Conservation (phyloP, 2,329 filamentous ascomycete species). For the Zymoseptoria tritici region DNA sequence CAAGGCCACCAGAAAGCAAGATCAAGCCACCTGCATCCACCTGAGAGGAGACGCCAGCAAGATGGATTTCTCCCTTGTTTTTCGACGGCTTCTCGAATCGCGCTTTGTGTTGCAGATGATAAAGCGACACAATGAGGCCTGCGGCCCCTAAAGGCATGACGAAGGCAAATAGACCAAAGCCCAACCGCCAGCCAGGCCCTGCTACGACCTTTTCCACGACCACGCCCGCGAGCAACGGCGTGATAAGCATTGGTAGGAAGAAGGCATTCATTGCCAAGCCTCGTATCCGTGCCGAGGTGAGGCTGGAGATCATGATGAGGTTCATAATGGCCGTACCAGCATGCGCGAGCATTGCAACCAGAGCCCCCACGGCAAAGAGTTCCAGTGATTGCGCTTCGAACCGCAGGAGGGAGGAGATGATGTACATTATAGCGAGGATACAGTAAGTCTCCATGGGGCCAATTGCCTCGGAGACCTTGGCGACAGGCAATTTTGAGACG, state of each 20-base stretch:
- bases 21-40: conserved; percentile 35
- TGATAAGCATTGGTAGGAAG: conserved; percentile 36
- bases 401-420: conserved; percentile 34
- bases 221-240: conserved; percentile 36
- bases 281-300: conserved; percentile 36
- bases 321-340: conserved; percentile 37
- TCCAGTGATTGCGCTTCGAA: conserved; percentile 31
- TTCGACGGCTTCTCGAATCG: conserved; percentile 9
- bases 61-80: too few relatives aligned
- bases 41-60: conserved; percentile 24
- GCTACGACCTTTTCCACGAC: conserved; percentile 36
- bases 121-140: conserved; percentile 32
- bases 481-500: conserved; percentile 36
- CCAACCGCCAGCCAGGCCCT: conserved; percentile 40
- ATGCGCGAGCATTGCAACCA: conserved; percentile 33
- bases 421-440: conserved; percentile 29
- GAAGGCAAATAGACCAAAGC: conserved; percentile 39
- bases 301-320: conserved; percentile 37
- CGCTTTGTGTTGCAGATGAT: conserved; percentile 32
- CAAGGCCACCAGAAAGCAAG: conserved; percentile 43
- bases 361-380: conserved; percentile 32
- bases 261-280: conserved; percentile 34
- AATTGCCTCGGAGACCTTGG: conserved; percentile 38
- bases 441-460: conserved; percentile 35
- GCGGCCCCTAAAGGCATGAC: conserved; percentile 34